Evolutionary conservation across 208 protist genomes (phyloP).

Genomic region (Trypanosoma conorhini): DNA sequence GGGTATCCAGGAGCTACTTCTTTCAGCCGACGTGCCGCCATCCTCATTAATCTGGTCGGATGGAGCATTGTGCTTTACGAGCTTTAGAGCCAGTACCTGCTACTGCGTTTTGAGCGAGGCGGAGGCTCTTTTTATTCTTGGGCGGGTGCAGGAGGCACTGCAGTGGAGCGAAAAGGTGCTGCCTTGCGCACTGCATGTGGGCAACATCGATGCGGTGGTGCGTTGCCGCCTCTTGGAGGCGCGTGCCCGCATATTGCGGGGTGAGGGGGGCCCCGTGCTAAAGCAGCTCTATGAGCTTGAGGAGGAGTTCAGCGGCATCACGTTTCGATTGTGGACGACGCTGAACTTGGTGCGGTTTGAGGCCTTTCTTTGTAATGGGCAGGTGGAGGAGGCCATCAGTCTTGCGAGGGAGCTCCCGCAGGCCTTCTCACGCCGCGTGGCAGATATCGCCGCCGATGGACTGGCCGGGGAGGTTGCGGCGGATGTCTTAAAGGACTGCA

Average conservation of each 20-base stretch:
- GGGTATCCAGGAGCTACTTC: conserved; percentile 28
- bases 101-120: conserved; percentile 48
- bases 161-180: conserved; percentile 31
- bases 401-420: neutral
- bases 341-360: conserved; percentile 27
- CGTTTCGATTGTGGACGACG: conserved; percentile 23
- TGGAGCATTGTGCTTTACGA: conserved; percentile 20
- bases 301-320: conserved; percentile 8
- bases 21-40: neutral
- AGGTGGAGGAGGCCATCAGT: conserved; percentile 19
- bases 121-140: conserved; percentile 39
- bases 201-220: conserved; percentile 18
- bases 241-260: conserved; percentile 27
- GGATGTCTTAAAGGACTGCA: conserved; percentile 6
- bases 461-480: conserved; percentile 1
- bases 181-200: conserved; percentile 24
- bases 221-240: conserved; percentile 31
- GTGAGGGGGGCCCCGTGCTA: conserved; percentile 17
- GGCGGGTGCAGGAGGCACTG: conserved; percentile 43
- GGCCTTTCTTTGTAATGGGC: conserved; percentile 16
- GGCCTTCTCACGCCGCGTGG: neutral
- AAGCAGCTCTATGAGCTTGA: conserved; percentile 4
- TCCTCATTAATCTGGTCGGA: neutral
- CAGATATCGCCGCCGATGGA: neutral
- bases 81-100: conserved; percentile 33